phyloP scores from a whole-genome alignment of 2,329 filamentous ascomycete species.

The Thermochaetoides dissita region DNA sequence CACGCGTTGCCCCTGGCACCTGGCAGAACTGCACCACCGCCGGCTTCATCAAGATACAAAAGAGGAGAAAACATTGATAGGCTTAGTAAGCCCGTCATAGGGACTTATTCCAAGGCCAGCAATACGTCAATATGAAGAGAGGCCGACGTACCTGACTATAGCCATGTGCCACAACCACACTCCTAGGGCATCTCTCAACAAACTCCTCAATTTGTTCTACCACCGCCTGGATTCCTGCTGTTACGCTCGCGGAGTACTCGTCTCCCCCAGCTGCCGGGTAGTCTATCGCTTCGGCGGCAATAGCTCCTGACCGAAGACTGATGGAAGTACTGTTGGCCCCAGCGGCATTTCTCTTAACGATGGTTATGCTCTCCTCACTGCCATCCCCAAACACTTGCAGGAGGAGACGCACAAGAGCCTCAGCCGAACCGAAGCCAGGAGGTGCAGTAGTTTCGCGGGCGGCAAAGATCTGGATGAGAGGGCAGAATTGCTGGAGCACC shows the following conservation, averaged over 20 bases:
- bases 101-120: too few relatives aligned
- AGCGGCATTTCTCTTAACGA: too few relatives aligned
- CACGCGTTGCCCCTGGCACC: too few relatives aligned
- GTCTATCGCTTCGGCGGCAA: conserved; percentile 30
- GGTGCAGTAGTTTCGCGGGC: conserved; percentile 35
- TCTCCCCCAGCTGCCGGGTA: conserved; percentile 43
- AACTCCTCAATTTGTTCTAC: conserved; percentile 30
- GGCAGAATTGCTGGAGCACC: conserved; percentile 19
- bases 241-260: conserved; percentile 37
- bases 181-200: conserved; percentile 37
- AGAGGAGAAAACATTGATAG: too few relatives aligned
- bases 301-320: conserved; percentile 15
- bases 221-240: conserved; percentile 38
- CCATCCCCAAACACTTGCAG: conserved; percentile 18
- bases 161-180: conserved; percentile 43
- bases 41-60: too few relatives aligned
- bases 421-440: conserved; percentile 29
- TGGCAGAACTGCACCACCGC: too few relatives aligned
- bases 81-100: too few relatives aligned
- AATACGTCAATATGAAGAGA: too few relatives aligned
- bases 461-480: conserved; percentile 32
- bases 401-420: conserved; percentile 30
- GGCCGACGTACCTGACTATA: conserved; percentile 38
- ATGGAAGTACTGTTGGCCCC: too few relatives aligned
- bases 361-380: too few relatives aligned